These are phyloP conservation scores for Alternaria ethzedia DNA, from an alignment of 2,329 filamentous ascomycete species.

Conservation along the genomic window DNA sequence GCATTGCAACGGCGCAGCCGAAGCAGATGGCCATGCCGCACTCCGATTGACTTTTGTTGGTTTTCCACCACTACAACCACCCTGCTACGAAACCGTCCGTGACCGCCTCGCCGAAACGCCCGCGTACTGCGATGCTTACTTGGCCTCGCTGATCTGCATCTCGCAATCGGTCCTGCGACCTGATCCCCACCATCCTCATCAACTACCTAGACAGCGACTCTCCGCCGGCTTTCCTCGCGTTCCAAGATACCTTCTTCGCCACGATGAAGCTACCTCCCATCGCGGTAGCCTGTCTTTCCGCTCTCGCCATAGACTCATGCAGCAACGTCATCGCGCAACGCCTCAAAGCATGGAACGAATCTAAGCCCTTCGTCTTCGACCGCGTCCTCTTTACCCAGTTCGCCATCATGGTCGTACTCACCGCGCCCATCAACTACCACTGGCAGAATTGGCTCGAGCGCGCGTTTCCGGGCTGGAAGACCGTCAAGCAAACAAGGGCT, in stretches of 20 bases:
- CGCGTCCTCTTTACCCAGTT: slow-evolving; percentile 47
- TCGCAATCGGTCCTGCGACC: background rate
- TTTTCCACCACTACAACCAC: background rate
- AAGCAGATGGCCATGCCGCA: slow-evolving; percentile 1
- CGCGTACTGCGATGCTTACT: background rate
- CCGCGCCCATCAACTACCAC: slow-evolving; percentile 80
- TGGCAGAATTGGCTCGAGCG: slow-evolving; percentile 85
- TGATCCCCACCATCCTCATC: background rate
- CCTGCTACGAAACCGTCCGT: background rate
- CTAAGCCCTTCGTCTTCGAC: slow-evolving; percentile 47
- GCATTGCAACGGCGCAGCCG: slow-evolving; percentile 6
- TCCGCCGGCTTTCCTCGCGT: background rate
- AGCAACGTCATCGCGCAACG: slow-evolving; percentile 48
- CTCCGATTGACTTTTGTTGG: background rate
- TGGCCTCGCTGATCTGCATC: slow-evolving; percentile 2
- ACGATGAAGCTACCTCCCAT: slow-evolving; percentile 43
- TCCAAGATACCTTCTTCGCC: background rate
- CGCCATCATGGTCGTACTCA: slow-evolving; percentile 69
- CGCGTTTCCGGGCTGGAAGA: slow-evolving; percentile 68
- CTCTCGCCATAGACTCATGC: slow-evolving; percentile 45
- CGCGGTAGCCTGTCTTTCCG: slow-evolving; percentile 42
- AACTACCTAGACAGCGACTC: background rate
- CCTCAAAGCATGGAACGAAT: slow-evolving; percentile 44
- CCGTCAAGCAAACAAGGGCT: slow-evolving; percentile 24
- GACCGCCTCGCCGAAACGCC: background rate